Evolutionary conservation across 192 early-diverging fungal species (phyloP), one percentile per base, ranked within the genome.

Genomic region (Coemansia sp.): DNA sequence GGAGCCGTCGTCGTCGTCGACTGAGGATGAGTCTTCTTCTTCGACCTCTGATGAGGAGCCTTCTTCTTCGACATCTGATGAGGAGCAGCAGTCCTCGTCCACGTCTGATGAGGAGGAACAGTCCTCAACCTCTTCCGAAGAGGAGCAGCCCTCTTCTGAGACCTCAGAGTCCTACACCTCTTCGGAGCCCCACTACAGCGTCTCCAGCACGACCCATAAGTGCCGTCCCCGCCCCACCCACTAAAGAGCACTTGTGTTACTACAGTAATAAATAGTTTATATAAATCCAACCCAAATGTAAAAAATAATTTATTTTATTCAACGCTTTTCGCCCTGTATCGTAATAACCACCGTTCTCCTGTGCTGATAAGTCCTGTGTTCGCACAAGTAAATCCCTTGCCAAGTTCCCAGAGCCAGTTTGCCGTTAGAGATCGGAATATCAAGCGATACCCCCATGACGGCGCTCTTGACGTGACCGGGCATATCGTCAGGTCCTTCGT

Each of bases 401-500:
- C 92, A 94, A 33, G 89, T 94, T 38, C 95, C 95, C 11, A 92
- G 72, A 33, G 90, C 92, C 18, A 97, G 71, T 41, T 74, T 74
- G 0, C 96, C 95, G 35, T 94, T 84, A 17, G 83, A 85, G 45
- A 97, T 91, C 5, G 96, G 96, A 48, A 97, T 94, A 65, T 91
- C 91, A 18, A 97, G 83, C 3, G 90, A 93, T 0, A 88, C 90
- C 9, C 96, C 96, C 51, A 97, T 74, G 14, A 96, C 72, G 5
- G 90, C 89, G 60, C 86, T 85, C 78, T 97, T 97, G 33, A 96
- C 82, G 79, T 97, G 96, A 0, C 90, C 95, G 36, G 95, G 92
- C 93, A 95, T 95, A 70, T 96, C 94, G 66, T 95, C 94, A 0
- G 94, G 81, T 5, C 95, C 95, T 72, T 95, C 94, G 56, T 89